These are phyloP conservation scores for Trametes hirsuta DNA, from an alignment of 1,284 basidiomycete genomes.

Conservation along the genomic window DNA sequence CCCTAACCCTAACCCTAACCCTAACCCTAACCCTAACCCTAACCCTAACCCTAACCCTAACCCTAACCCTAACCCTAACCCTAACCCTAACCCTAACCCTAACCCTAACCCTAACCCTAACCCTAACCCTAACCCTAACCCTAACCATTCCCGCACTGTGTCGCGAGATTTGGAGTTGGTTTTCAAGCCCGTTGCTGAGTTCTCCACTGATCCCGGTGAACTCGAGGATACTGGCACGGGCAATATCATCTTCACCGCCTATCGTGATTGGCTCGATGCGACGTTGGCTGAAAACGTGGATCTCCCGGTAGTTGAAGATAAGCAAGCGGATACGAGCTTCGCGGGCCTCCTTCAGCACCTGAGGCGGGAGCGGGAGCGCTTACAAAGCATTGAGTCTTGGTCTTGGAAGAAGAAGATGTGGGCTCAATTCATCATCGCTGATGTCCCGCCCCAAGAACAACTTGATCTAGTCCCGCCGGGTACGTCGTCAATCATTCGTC, in stretches of 20 bases:
- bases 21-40: too few relatives aligned
- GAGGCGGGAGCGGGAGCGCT: neutral
- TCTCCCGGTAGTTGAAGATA: neutral
- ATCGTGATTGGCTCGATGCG: neutral
- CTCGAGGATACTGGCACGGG: neutral
- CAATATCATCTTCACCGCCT: neutral
- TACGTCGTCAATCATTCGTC: too few relatives aligned
- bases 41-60: too few relatives aligned
- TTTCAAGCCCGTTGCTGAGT: neutral
- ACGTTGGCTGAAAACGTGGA: neutral
- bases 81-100: too few relatives aligned
- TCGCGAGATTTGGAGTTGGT: neutral
- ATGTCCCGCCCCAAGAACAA: neutral
- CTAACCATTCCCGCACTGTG: neutral
- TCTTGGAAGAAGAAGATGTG: neutral
- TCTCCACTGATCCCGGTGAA: neutral
- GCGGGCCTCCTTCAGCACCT: neutral
- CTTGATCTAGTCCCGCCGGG: neutral
- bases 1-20: too few relatives aligned
- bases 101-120: too few relatives aligned
- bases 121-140: too few relatives aligned
- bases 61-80: too few relatives aligned
- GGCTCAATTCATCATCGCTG: neutral
- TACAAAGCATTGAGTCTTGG: neutral
- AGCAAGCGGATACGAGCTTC: neutral